phyloP scores from a whole-genome alignment of 306 rosid genomes.

The Rosa lucieae region DNA sequence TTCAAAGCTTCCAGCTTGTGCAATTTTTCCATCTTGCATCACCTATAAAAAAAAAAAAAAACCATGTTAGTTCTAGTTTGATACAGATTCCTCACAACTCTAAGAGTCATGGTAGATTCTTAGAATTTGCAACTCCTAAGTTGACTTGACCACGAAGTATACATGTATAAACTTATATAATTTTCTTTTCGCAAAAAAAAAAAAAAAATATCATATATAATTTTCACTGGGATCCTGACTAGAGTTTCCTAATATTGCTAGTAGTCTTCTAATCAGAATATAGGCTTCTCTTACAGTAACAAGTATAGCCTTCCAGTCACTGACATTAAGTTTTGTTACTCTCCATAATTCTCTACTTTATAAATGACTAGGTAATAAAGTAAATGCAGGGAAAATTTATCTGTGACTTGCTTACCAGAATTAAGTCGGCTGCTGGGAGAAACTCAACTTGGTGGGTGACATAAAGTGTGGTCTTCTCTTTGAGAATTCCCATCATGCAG shows the following conservation, averaged over 20 bases:
- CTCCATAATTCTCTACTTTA: not conserved
- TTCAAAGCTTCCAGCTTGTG: slow-evolving; percentile 81
- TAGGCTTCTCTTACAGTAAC: no score
- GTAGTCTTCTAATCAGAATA: not conserved
- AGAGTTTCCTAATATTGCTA: not conserved
- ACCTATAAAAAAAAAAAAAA: slow-evolving; percentile 44
- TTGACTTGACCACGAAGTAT: not conserved
- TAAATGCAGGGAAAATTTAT: slow-evolving; percentile 15
- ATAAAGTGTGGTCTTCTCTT: slow-evolving; percentile 70
- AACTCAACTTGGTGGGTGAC: slow-evolving; percentile 98
- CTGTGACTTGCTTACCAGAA: slow-evolving; percentile 55
- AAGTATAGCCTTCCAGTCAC: not conserved
- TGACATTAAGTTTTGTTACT: not conserved
- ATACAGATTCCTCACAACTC: not conserved
- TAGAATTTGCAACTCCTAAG: not conserved
- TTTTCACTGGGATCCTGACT: not conserved
- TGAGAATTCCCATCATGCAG: slow-evolving; percentile 85
- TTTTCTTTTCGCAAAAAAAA: not conserved
- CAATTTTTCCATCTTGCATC: slow-evolving; percentile 84
- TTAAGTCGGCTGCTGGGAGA: slow-evolving; percentile 94
- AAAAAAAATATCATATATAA: slow-evolving; percentile 40
- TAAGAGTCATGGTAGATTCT: not conserved
- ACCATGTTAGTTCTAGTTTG: slow-evolving; percentile 21
- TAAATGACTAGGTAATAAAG: not conserved
- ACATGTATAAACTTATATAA: not conserved